Conservation (phyloP, 2,329 filamentous ascomycete genomes). For the Graphiopsis chlorocephala region DNA sequence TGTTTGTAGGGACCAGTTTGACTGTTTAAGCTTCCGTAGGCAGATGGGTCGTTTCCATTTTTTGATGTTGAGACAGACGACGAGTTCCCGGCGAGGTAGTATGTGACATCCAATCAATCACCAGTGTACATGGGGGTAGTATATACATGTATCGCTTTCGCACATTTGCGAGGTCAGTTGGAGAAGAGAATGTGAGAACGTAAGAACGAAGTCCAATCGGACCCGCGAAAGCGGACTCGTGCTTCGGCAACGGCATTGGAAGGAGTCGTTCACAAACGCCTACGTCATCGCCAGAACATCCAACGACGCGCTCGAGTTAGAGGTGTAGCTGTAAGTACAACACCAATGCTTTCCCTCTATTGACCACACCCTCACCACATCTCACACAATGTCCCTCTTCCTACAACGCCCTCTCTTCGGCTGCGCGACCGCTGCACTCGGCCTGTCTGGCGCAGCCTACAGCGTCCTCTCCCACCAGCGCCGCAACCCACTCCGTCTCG, state of each 20-base stretch:
- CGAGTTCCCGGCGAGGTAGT: no score
- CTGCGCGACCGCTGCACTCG: slow-evolving; percentile 27
- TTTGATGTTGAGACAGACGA: no score
- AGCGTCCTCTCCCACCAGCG: slow-evolving; percentile 29
- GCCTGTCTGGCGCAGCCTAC: slow-evolving; percentile 26
- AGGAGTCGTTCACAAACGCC: not conserved
- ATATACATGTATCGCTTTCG: no score
- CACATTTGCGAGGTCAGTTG: no score
- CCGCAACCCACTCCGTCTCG: slow-evolving; percentile 34
- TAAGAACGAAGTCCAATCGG: not conserved
- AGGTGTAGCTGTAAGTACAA: not conserved
- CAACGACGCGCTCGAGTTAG: not conserved
- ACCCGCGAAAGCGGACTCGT: not conserved
- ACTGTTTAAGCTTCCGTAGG: no score
- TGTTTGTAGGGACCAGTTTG: slow-evolving; percentile 1
- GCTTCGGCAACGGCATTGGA: not conserved
- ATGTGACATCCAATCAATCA: no score
- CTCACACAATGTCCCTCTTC: slow-evolving; percentile 37
- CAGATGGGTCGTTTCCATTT: no score
- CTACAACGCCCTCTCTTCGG: slow-evolving; percentile 40
- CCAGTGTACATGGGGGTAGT: no score
- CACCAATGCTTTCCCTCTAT: not conserved
- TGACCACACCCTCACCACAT: not conserved
- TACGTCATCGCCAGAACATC: not conserved
- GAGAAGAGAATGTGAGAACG: not conserved